Percentiles rank a stretch among this genome's conserved stretches.
phyloP scores from a whole-genome alignment of 768 basidiomycete species.

The Naganishia friedmannii region DNA sequence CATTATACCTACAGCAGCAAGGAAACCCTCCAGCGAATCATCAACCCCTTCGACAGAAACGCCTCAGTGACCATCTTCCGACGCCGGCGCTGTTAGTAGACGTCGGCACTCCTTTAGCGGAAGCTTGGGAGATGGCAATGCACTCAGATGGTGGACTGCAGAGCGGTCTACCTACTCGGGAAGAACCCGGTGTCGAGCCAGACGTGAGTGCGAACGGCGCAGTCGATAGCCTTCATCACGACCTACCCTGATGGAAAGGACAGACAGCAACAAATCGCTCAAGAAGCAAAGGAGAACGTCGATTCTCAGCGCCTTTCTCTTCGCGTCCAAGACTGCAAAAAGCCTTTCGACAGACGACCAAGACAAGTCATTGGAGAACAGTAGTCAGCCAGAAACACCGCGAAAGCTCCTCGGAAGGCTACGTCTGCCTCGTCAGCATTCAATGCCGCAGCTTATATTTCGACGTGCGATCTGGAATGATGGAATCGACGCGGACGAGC shows the following conservation, averaged over 20 bases:
- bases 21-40: not conserved
- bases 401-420: not conserved
- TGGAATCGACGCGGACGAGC: not conserved
- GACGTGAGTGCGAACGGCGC: not conserved
- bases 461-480: not conserved
- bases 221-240: not conserved
- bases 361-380: not conserved
- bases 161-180: not conserved
- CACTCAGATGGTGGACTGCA: not conserved
- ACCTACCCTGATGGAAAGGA: not conserved
- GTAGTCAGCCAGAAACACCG: not conserved
- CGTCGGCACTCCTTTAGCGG: not conserved
- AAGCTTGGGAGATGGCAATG: not conserved
- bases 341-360: not conserved
- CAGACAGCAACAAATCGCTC: not conserved
- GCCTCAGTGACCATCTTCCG: not conserved
- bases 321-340: not conserved
- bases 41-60: not conserved
- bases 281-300: not conserved
- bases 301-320: constrained; percentile 1
- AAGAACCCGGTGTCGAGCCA: not conserved
- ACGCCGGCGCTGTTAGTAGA: not conserved
- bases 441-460: not conserved
- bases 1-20: not conserved
- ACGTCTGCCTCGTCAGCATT: not conserved